Conservation (phyloP, 495 filamentous ascomycete genomes). For the Hypomontagnella submonticulosa region DNA sequence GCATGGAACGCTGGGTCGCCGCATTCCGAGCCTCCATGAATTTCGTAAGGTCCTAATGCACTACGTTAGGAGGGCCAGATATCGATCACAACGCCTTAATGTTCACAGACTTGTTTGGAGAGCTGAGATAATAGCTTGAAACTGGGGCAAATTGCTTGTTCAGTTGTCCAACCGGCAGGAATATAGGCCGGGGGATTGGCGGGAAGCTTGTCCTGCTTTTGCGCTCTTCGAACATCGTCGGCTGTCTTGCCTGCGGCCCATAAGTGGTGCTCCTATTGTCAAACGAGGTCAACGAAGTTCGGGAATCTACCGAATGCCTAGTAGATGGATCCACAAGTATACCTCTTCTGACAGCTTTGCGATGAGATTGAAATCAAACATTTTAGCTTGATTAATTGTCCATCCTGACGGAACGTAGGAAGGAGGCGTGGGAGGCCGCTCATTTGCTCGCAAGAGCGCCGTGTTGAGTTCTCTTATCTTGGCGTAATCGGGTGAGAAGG, state of each 20-base stretch:
- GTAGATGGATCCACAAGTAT: not conserved
- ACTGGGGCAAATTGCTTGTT: slow-evolving; percentile 2
- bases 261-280: not conserved
- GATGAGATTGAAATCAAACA: not conserved
- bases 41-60: not conserved
- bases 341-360: slow-evolving; percentile 5
- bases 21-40: slow-evolving; percentile 2
- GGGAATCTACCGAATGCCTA: not conserved
- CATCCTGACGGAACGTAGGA: not conserved
- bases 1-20: not conserved
- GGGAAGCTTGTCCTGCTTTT: not conserved
- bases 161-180: slow-evolving; percentile 3
- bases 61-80: not conserved
- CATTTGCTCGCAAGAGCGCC: no score
- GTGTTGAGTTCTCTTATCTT: not conserved
- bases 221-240: not conserved
- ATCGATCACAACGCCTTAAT: not conserved
- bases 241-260: slow-evolving; percentile 1
- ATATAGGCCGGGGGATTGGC: not conserved
- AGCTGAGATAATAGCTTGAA: slow-evolving; percentile 7
- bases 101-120: slow-evolving; percentile 1
- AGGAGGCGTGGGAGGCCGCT: no score
- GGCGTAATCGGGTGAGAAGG: not conserved
- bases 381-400: not conserved
- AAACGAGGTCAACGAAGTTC: not conserved